Percentiles rank a stretch among this genome's conserved stretches.
Conservation (phyloP, 257 asterid genomes). For the Solanum arcanum region DNA sequence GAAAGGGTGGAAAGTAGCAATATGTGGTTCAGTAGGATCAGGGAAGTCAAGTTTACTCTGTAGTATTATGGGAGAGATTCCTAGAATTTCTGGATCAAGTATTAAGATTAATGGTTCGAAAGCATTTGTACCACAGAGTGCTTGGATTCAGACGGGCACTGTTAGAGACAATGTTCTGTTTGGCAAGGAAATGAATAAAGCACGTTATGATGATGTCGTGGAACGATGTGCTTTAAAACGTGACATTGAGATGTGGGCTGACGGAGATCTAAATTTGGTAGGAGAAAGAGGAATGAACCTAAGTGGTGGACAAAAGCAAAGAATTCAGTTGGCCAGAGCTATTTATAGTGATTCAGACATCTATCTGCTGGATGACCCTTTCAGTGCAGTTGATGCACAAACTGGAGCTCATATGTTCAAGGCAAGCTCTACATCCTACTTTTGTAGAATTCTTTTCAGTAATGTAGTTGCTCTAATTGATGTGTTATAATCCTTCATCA, state of each 20-base stretch:
- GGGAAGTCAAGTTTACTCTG: conserved; percentile 75
- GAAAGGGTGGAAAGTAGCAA: conserved; percentile 64
- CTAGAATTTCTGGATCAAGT: conserved; percentile 49
- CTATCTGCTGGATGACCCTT: conserved; percentile 71
- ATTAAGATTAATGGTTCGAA: conserved; percentile 48
- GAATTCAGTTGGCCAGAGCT: conserved; percentile 82
- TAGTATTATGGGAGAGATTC: conserved; percentile 67
- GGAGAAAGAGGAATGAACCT: conserved; percentile 74
- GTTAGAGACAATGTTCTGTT: conserved; percentile 65
- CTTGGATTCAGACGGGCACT: conserved; percentile 90
- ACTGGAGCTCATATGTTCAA: conserved; percentile 84
- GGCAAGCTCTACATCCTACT: conserved; percentile 17
- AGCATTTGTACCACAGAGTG: conserved; percentile 78
- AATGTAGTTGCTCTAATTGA: background rate
- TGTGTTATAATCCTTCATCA: background rate
- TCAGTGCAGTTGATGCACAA: conserved; percentile 82
- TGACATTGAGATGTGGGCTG: conserved; percentile 54
- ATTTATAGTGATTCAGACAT: conserved; percentile 58
- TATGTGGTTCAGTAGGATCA: conserved; percentile 80
- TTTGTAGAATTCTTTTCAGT: background rate
- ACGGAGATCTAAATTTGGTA: conserved; percentile 52
- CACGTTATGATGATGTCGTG: conserved; percentile 43
- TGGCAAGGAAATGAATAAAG: conserved; percentile 57
- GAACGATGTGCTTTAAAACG: conserved; percentile 65
- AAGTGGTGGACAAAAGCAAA: conserved; percentile 82